Conservation (phyloP, 306 rosid genomes). For the Nissolia schottii region DNA sequence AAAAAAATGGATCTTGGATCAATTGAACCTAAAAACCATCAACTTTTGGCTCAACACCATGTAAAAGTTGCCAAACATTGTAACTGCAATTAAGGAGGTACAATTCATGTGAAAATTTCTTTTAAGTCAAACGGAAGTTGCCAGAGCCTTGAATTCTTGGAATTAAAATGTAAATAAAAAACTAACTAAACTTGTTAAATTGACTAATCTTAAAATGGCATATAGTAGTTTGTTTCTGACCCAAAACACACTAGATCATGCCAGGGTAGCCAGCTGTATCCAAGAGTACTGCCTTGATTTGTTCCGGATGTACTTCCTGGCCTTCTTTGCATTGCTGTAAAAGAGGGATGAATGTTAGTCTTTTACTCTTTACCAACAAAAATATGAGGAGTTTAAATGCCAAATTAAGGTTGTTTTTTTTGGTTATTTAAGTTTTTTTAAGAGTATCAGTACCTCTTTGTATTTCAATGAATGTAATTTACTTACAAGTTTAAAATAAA, state of each 20-base stretch:
- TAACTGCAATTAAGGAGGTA: background rate
- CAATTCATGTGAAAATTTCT: constrained; percentile 20
- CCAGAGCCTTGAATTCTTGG: constrained; percentile 8
- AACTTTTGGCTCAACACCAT: background rate
- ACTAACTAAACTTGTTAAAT: background rate
- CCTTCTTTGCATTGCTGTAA: constrained; percentile 86
- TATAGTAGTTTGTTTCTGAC: background rate
- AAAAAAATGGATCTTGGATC: background rate
- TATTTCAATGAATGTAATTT: too few species aligned
- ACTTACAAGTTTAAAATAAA: too few species aligned
- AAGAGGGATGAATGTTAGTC: background rate
- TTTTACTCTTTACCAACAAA: background rate
- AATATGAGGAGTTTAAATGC: background rate
- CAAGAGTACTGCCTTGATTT: constrained; percentile 79
- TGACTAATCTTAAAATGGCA: background rate
- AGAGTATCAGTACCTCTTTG: too few species aligned
- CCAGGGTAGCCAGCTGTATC: constrained; percentile 74
- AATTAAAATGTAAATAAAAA: constrained; percentile 17
- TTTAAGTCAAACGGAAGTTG: constrained; percentile 6
- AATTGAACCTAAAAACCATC: background rate
- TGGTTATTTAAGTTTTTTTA: too few species aligned
- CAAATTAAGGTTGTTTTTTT: too few species aligned
- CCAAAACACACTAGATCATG: constrained; percentile 30
- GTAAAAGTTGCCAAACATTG: background rate
- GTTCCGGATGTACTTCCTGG: constrained; percentile 73